Evolutionary conservation across 225 moss, liverwort and hornwort species (phyloP).

Genomic region (Physcomitrium patens): DNA sequence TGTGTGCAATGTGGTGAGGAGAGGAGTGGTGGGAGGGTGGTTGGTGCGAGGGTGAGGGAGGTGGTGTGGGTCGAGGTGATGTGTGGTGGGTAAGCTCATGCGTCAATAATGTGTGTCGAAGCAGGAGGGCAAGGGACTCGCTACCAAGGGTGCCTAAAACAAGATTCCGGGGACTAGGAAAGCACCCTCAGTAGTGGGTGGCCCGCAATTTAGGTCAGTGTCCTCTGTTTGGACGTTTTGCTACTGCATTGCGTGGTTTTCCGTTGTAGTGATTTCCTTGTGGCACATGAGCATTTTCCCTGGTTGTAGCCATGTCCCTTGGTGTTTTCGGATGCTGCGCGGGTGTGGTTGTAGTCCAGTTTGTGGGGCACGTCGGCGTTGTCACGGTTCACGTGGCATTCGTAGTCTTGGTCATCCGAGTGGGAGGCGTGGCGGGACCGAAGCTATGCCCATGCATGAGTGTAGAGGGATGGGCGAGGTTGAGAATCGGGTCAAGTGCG

Average conservation of each 20-base stretch:
- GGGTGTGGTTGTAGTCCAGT: constrained; percentile 9
- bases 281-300: constrained; percentile 29
- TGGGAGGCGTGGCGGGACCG: background rate
- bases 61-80: constrained; percentile 47
- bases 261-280: constrained; percentile 40
- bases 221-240: constrained; percentile 71
- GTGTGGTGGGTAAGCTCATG: constrained; percentile 60
- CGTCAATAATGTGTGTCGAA: constrained; percentile 65
- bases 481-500: background rate
- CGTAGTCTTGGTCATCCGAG: no score
- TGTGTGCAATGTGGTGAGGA: constrained; percentile 27
- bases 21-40: constrained; percentile 39
- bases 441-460: constrained; percentile 9
- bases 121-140: constrained; percentile 72
- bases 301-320: constrained; percentile 23
- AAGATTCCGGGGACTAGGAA: constrained; percentile 68
- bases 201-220: constrained; percentile 79
- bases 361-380: background rate
- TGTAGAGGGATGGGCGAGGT: background rate
- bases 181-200: constrained; percentile 76
- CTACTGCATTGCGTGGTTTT: constrained; percentile 70
- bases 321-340: constrained; percentile 20
- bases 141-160: constrained; percentile 67
- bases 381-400: no score
- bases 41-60: constrained; percentile 49